Evolutionary conservation across 106 monocot species (phyloP).

Genomic region (Dendrobium catenatum): DNA sequence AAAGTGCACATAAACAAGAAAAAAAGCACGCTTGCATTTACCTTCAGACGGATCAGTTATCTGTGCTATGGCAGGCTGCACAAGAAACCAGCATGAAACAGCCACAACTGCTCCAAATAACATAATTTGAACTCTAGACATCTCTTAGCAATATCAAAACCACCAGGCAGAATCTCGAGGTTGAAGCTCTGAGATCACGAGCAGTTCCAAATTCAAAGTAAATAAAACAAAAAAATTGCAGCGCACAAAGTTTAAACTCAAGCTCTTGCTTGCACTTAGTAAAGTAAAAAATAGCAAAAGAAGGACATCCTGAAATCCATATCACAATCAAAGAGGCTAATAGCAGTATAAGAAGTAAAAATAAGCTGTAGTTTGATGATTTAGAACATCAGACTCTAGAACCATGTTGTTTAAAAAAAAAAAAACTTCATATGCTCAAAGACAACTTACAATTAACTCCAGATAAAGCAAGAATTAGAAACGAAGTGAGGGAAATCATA

Average conservation of each 20-base stretch:
- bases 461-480: too few relatives aligned
- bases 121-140: slow-evolving; percentile 17
- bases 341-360: neutral
- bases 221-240: neutral
- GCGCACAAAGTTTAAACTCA: neutral
- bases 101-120: slow-evolving; percentile 17
- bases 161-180: neutral
- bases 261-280: neutral
- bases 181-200: neutral
- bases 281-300: neutral
- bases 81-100: slow-evolving; percentile 12
- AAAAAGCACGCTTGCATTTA: slow-evolving; percentile 4
- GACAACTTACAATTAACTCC: neutral
- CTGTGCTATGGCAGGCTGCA: slow-evolving; percentile 29
- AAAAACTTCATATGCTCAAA: neutral
- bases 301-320: neutral
- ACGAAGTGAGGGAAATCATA: neutral
- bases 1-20: neutral
- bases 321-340: neutral
- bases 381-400: neutral
- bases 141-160: slow-evolving; percentile 13
- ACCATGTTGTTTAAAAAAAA: neutral
- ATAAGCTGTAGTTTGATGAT: neutral
- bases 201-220: neutral
- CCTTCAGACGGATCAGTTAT: slow-evolving; percentile 59